Evolutionary conservation across 768 basidiomycete genomes (phyloP).

Genomic region (Cystofilobasidium macerans): DNA sequence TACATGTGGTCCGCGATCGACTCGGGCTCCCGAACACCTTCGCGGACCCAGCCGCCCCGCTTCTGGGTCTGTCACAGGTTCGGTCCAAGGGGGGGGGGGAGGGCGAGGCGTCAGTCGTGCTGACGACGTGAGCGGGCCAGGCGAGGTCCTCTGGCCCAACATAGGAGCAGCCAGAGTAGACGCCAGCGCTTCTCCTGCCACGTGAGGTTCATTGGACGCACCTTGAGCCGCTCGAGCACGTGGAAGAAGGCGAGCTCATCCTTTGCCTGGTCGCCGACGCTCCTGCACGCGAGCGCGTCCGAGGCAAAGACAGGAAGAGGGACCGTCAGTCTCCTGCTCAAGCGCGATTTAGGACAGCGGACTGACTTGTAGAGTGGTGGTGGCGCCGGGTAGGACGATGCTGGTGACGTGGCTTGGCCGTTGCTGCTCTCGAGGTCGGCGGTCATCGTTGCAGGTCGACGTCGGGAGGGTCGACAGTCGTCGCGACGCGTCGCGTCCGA

Average conservation of each 20-base stretch:
- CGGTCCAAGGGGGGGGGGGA: not conserved
- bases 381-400: slow-evolving; percentile 17
- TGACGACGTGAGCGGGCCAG: not conserved
- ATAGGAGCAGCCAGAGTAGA: not conserved
- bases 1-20: slow-evolving; percentile 27
- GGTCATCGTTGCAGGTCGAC: too few species aligned
- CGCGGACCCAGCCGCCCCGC: slow-evolving; percentile 86
- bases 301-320: not conserved
- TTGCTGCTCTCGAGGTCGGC: not conserved
- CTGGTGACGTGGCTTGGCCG: not conserved
- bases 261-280: slow-evolving; percentile 13
- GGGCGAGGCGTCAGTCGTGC: too few species aligned
- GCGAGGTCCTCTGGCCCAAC: not conserved
- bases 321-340: too few species aligned
- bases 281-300: too few species aligned
- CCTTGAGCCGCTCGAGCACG: slow-evolving; percentile 26
- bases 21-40: slow-evolving; percentile 63
- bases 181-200: too few species aligned
- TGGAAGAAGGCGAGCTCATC: slow-evolving; percentile 25
- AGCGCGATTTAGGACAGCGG: too few species aligned
- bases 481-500: too few species aligned
- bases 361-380: slow-evolving; percentile 11
- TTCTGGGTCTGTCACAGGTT: slow-evolving; percentile 77
- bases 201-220: not conserved
- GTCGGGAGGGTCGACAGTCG: too few species aligned